Percentiles rank a stretch among this genome's conserved stretches.
These are phyloP conservation scores for Casuarina glauca DNA, from an alignment of 306 rosid species.

Conservation along the genomic window DNA sequence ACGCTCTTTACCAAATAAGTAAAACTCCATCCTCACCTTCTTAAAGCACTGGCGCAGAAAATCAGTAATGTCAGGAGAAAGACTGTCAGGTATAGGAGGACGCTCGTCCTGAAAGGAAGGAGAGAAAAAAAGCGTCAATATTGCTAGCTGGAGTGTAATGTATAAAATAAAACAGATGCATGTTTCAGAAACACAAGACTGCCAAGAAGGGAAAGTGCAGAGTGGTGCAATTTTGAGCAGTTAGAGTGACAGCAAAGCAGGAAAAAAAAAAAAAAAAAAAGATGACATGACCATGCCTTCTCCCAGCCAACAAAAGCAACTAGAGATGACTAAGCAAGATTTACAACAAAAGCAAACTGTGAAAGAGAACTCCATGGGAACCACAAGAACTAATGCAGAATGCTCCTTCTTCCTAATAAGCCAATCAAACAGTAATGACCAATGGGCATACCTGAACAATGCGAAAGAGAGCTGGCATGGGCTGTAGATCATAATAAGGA, in stretches of 20 bases:
- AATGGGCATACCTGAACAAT: constrained; percentile 79
- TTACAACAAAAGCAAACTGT: not conserved
- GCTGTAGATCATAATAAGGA: constrained; percentile 97
- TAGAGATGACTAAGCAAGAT: not conserved
- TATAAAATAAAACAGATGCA: constrained; percentile 12
- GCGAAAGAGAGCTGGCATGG: constrained; percentile 99
- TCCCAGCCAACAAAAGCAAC: constrained; percentile 16
- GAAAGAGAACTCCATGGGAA: not conserved
- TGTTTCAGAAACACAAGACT: constrained; percentile 9
- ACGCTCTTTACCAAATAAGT: constrained; percentile 10
- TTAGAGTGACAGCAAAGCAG: constrained; percentile 6
- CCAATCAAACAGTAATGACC: not conserved
- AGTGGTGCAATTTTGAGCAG: constrained; percentile 14
- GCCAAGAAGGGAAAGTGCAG: not conserved
- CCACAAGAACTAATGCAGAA: not conserved
- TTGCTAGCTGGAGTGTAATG: constrained; percentile 9
- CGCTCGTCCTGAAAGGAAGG: constrained; percentile 75
- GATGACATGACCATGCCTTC: constrained; percentile 13
- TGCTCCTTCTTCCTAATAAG: constrained; percentile 1
- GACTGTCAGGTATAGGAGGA: constrained; percentile 97
- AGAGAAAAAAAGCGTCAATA: constrained; percentile 7
- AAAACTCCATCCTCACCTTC: constrained; percentile 62
- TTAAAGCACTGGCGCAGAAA: constrained; percentile 95
- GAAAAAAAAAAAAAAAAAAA: too few species aligned
- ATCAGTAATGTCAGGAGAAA: constrained; percentile 91